Evolutionary conservation across 1,284 basidiomycete species (phyloP).

Genomic region (Malassezia restricta): DNA sequence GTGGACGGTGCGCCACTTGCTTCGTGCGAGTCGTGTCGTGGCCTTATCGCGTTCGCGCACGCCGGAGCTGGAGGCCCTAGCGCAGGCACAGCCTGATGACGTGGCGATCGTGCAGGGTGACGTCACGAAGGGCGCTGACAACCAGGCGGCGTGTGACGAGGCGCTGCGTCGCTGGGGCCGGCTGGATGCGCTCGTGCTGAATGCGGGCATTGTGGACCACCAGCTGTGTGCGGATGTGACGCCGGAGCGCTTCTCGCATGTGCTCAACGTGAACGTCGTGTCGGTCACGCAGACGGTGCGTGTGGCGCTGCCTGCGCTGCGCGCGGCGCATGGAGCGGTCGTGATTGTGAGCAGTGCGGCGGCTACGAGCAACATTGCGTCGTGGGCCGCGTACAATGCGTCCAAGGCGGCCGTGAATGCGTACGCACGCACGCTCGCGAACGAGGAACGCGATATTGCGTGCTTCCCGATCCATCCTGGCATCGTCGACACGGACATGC

Average conservation of each 20-base stretch:
- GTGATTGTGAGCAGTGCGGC: slow-evolving; percentile 72
- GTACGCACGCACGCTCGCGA: slow-evolving; percentile 62
- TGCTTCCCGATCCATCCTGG: slow-evolving; percentile 70
- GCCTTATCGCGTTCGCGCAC: slow-evolving; percentile 61
- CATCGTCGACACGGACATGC: slow-evolving; percentile 57
- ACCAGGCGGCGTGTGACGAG: slow-evolving; percentile 53
- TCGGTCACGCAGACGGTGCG: slow-evolving; percentile 61
- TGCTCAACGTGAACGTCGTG: slow-evolving; percentile 72
- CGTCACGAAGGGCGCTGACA: slow-evolving; percentile 53
- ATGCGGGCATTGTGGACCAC: slow-evolving; percentile 57
- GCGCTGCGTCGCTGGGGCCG: slow-evolving; percentile 55
- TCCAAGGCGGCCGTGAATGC: slow-evolving; percentile 66
- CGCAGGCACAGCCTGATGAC: slow-evolving; percentile 33
- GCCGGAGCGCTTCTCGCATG: slow-evolving; percentile 51
- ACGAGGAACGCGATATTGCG: slow-evolving; percentile 64
- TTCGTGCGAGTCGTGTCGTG: slow-evolving; percentile 54
- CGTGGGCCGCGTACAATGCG: slow-evolving; percentile 64
- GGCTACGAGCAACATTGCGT: slow-evolving; percentile 56
- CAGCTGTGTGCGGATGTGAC: slow-evolving; percentile 47
- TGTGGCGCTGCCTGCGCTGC: slow-evolving; percentile 57
- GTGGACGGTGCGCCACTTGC: slow-evolving; percentile 56
- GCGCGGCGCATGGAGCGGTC: slow-evolving; percentile 54
- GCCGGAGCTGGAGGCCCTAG: slow-evolving; percentile 55
- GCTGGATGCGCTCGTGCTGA: slow-evolving; percentile 65
- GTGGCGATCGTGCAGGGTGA: slow-evolving; percentile 56